Evolutionary conservation across 371 early-diverging fungal species (phyloP).

Genomic region (Syncephalastrum monosporum): DNA sequence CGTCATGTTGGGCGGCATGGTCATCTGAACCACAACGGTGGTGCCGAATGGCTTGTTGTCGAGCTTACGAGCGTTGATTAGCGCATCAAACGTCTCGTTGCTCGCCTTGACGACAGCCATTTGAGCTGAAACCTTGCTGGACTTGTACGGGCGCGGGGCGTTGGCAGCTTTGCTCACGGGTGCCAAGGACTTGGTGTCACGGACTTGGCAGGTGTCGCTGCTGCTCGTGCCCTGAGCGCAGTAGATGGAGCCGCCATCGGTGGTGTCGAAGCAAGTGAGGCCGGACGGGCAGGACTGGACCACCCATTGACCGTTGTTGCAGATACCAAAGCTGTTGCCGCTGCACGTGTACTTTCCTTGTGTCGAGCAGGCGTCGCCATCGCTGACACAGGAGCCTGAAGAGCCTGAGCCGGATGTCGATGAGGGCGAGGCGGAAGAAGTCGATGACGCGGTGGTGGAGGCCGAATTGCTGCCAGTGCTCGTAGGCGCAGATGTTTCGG

Average conservation of each 20-base stretch:
- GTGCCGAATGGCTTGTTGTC: constrained; percentile 25
- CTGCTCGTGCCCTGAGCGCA: constrained; percentile 19
- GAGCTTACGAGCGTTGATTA: constrained; percentile 35
- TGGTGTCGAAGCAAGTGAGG: constrained; percentile 17
- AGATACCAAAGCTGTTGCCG: constrained; percentile 10
- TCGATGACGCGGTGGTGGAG: too few species aligned
- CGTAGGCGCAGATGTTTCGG: too few species aligned
- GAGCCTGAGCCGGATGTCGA: constrained; percentile 7
- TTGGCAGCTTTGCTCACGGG: neutral
- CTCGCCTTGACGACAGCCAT: constrained; percentile 13
- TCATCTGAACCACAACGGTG: constrained; percentile 27
- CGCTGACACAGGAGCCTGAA: constrained; percentile 7
- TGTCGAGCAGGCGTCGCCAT: constrained; percentile 14
- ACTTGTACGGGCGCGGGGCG: constrained; percentile 20
- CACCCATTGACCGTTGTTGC: constrained; percentile 7
- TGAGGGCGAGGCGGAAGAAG: constrained; percentile 9
- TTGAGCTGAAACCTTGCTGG: constrained; percentile 21
- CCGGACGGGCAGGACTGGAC: constrained; percentile 2
- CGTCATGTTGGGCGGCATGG: constrained; percentile 21
- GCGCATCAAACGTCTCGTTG: constrained; percentile 20
- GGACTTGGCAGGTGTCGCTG: too few species aligned
- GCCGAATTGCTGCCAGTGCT: too few species aligned
- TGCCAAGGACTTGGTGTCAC: neutral
- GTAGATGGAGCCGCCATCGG: constrained; percentile 33
- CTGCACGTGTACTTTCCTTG: constrained; percentile 13